Evolutionary conservation across 2,329 filamentous ascomycete genomes (phyloP), one percentile per base, ranked within the genome.

Genomic region (Chaetomiaceae sp.): DNA sequence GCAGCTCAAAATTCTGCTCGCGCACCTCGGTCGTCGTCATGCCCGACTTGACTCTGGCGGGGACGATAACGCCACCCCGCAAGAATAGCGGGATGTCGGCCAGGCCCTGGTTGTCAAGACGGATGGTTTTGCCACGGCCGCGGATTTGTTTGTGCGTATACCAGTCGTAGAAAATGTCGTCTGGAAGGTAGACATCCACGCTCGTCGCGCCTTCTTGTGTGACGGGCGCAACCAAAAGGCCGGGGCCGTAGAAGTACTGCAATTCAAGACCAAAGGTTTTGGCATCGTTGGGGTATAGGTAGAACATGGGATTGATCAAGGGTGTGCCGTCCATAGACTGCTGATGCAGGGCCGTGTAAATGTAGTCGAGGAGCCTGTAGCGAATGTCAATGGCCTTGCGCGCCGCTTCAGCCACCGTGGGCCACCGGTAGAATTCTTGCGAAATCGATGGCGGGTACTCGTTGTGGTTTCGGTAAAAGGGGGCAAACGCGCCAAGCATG

Each of bases 381-480:
- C 87, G 78, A 54, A 82, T 82, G 48, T 79, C 79, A 60, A 90
- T 87, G 32, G 80, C 83, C 59, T 81, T 85, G 49, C 75, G 77
- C 0, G 82, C 85, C 0, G 86, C 81, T 2, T 74, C 70, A 0
- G 84, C 72, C 1, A 86, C 85, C 1, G 72, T 69, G 0, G 75
- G 69, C 82, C 84, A 89, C 27, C 75, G 78, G 68, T 89, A 90
- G 66, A 88, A 86, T 65, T 90, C 87, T 64, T 90, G 87, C 0
- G 73, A 66, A n/a, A 78, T 73, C 3, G 68, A 67, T 29, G 68
- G 71, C 13, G 60, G 43, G 41, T 59, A 63, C 44, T 76, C 67
- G 54, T 86, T 85, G 71, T 91, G 87, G 67, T 89, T 85, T 56
- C 87, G 84, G 72, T 84, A 90, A 73, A 91, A 90, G 1, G 86